Conservation (phyloP, 2,329 filamentous ascomycete species). For the Talaromyces piceae region DNA sequence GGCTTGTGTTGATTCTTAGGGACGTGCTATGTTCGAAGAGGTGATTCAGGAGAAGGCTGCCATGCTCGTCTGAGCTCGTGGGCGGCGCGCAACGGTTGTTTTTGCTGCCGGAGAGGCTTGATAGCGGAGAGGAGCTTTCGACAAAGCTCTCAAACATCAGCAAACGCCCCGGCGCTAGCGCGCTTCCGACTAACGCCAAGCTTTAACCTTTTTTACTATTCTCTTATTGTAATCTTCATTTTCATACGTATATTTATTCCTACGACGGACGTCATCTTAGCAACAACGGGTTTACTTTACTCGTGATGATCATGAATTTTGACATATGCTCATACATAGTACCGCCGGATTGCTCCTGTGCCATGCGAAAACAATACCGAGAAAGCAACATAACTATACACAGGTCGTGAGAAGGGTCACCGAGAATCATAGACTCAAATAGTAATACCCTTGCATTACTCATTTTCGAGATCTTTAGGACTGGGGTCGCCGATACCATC, state of each 20-base stretch:
- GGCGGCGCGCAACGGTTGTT: background rate
- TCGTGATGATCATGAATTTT: too few species aligned
- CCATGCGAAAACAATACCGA: slow-evolving; percentile 4
- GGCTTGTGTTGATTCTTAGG: background rate
- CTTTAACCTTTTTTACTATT: too few species aligned
- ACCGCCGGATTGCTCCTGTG: slow-evolving; percentile 1
- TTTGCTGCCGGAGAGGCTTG: background rate
- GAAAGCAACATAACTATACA: slow-evolving; percentile 3
- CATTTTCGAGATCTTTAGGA: slow-evolving; percentile 91
- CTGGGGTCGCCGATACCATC: slow-evolving; percentile 94
- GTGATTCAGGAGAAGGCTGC: slow-evolving; percentile 12
- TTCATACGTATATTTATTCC: too few species aligned
- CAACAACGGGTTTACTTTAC: too few species aligned
- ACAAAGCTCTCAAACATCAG: background rate
- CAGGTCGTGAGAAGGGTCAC: background rate
- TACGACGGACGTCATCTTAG: too few species aligned
- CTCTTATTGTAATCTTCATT: too few species aligned
- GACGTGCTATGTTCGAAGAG: slow-evolving; percentile 4
- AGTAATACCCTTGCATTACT: slow-evolving; percentile 34
- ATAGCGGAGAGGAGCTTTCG: slow-evolving; percentile 8
- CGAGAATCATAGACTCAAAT: background rate
- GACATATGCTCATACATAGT: background rate
- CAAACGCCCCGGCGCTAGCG: background rate
- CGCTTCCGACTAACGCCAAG: background rate
- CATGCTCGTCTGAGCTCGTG: slow-evolving; percentile 7